These are phyloP conservation scores for Plicaturopsis crispa DNA, from an alignment of 768 basidiomycete species.

Conservation along the genomic window DNA sequence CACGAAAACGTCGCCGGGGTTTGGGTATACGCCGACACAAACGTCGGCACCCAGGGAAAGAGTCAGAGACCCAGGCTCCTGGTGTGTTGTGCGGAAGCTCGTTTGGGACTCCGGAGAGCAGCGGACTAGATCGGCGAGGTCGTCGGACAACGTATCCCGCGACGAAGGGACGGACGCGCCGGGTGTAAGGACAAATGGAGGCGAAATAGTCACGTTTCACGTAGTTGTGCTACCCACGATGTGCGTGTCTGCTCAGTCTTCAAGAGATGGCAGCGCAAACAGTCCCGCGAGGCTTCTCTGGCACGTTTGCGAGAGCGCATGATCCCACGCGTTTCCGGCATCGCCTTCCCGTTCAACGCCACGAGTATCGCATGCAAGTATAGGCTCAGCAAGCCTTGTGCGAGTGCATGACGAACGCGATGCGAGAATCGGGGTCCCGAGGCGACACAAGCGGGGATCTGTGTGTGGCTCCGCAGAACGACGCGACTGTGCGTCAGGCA, in stretches of 20 bases:
- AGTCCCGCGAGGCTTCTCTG: conserved; percentile 50
- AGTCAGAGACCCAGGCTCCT: conserved; percentile 36
- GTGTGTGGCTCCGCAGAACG: conserved; percentile 24
- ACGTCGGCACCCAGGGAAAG: conserved; percentile 19
- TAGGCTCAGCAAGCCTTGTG: conserved; percentile 14
- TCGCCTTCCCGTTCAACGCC: conserved; percentile 33
- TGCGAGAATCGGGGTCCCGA: conserved; percentile 38
- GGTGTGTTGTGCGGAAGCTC: conserved; percentile 33
- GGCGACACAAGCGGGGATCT: conserved; percentile 40
- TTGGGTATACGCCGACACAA: conserved; percentile 21
- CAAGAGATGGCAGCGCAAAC: conserved; percentile 11
- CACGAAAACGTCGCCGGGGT: conserved; percentile 46
- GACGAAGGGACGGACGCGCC: conserved; percentile 9
- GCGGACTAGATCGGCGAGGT: conserved; percentile 5
- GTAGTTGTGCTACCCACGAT: conserved; percentile 3
- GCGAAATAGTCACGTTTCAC: conserved; percentile 20
- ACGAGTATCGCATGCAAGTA: conserved; percentile 11
- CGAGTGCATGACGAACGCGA: conserved; percentile 18
- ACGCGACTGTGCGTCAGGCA: conserved; percentile 13
- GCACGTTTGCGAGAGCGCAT: conserved; percentile 19
- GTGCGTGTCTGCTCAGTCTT: conserved; percentile 35
- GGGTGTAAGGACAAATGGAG: conserved; percentile 16
- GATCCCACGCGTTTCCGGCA: conserved; percentile 41
- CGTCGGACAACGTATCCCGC: conserved; percentile 2
- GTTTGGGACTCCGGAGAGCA: conserved; percentile 15